Base-by-base conservation (phyloP, 495 filamentous ascomycete genomes). In the Penicillium goetzii region DNA sequence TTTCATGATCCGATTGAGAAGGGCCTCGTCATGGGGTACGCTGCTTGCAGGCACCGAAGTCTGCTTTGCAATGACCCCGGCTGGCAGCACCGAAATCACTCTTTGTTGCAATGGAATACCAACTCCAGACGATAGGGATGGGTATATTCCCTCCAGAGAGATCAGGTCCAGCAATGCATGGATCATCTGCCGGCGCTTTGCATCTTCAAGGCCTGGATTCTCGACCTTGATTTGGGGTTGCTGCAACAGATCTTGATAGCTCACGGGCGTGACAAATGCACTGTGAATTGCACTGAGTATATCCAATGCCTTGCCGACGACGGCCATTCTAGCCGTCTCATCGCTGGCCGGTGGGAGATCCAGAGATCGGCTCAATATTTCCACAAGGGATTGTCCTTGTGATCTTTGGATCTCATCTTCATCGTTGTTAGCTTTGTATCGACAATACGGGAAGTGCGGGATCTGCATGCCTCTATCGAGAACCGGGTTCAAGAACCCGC, bases 101-200 rank as follows among this genome's bases (percentile, higher is more conserved):
- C 84, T 74, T 55, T 83, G 74, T 64, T 86, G 82, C 23, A 86
- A 68, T 9, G 84, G 84, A 52, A 86, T 81, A 0, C 83, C 83
- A 26, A 85, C 82, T 23, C 84, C 83, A 15, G 72, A 63, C 11
- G 83, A 84, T 3, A 86, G 72, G 0, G 78, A 84, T 15, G 84
- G 84, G 58, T 86, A 85, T 34, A 86, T 80, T 11, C 84, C 84
- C 64, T 86, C 84, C 1, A 86, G 62, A 0, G 83, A 82, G 30
- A 85, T 76, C 45, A 86, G 64, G 58, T 86, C 84, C 15, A 86
- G 72, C 17, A 86, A 72, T 8, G 79, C 79, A 73, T 80, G 76
- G 2, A 85, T 61, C n/a, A 77, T 69, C 25, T 82, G 78, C 28
- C 81, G 80, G 21, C 76, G 74, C 65, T 73, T 80, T 19, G 78